Percentiles rank a stretch among this genome's conserved stretches.
These are phyloP conservation scores for Chlamydomonas asymmetrica DNA, from an alignment of 139 green algal genomes.

Conservation along the genomic window DNA sequence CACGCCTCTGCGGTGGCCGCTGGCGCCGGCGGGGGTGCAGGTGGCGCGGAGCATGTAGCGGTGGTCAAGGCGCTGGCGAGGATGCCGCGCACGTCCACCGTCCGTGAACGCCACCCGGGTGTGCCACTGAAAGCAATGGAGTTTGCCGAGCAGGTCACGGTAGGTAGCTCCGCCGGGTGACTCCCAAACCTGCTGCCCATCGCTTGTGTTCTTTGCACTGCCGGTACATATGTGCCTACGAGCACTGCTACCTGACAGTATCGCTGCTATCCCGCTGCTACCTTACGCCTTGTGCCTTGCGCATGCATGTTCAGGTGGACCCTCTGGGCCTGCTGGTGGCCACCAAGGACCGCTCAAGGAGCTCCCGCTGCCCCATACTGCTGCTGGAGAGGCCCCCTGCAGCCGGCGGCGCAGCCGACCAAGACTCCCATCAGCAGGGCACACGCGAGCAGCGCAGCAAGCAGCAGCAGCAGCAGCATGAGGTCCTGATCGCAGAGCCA, in stretches of 20 bases:
- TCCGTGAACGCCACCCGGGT: neutral
- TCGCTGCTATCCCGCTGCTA: too few species aligned
- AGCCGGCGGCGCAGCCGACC: neutral
- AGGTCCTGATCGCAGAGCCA: conserved; percentile 20
- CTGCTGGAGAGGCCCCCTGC: neutral
- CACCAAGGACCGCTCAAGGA: conserved; percentile 1
- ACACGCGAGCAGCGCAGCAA: too few species aligned
- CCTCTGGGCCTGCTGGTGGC: conserved; percentile 14
- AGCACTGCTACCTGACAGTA: too few species aligned
- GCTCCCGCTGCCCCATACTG: conserved; percentile 11
- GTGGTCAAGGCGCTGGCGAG: conserved; percentile 13
- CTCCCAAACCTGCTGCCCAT: too few species aligned
- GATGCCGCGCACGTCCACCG: neutral
- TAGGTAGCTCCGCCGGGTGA: too few species aligned
- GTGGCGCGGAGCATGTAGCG: neutral
- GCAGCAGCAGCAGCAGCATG: neutral
- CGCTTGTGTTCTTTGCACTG: too few species aligned
- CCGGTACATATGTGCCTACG: too few species aligned
- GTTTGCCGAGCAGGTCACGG: conserved; percentile 21
- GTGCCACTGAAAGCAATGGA: neutral
- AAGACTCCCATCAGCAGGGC: too few species aligned
- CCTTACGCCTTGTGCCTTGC: too few species aligned
- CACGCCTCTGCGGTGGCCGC: too few species aligned
- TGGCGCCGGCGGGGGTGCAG: neutral
- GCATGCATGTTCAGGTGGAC: conserved; percentile 12